Percentiles rank a stretch among this genome's conserved stretches.
These are phyloP conservation scores for Rasamsonia emersonii DNA, from an alignment of 2,329 filamentous ascomycete genomes.

Conservation along the genomic window DNA sequence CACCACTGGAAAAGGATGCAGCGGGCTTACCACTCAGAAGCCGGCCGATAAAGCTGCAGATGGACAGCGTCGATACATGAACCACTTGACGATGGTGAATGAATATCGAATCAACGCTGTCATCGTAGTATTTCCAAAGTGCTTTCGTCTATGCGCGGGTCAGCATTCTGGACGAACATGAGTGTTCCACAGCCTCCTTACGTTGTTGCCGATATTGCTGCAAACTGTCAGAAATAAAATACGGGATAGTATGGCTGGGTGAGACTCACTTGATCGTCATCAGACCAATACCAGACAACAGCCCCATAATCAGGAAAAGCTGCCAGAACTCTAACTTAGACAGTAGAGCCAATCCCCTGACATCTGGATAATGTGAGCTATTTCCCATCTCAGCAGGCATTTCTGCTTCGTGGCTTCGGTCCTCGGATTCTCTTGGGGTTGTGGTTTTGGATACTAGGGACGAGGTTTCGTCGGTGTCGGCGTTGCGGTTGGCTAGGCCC, in stretches of 20 bases:
- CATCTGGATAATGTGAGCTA: slow-evolving; percentile 77
- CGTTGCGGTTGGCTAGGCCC: slow-evolving; percentile 14
- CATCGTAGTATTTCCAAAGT: slow-evolving; percentile 79
- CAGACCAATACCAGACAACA: slow-evolving; percentile 85
- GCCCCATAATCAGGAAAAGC: slow-evolving; percentile 74
- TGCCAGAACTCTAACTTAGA: slow-evolving; percentile 78
- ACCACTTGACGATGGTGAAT: slow-evolving; percentile 75
- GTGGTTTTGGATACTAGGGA: slow-evolving; percentile 64
- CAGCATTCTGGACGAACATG: slow-evolving; percentile 1
- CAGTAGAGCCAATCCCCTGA: slow-evolving; percentile 72
- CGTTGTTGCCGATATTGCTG: slow-evolving; percentile 90
- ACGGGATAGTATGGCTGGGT: not conserved
- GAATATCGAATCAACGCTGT: slow-evolving; percentile 61
- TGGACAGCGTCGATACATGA: slow-evolving; percentile 89
- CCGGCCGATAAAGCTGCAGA: slow-evolving; percentile 77
- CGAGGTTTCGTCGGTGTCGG: slow-evolving; percentile 62
- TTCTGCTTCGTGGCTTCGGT: slow-evolving; percentile 40
- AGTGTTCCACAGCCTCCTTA: slow-evolving; percentile 23
- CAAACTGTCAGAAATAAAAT: slow-evolving; percentile 2
- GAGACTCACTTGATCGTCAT: slow-evolving; percentile 93
- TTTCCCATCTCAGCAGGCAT: slow-evolving; percentile 55
- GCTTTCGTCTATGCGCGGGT: slow-evolving; percentile 49
- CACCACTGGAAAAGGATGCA: slow-evolving; percentile 10
- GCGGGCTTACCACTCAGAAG: slow-evolving; percentile 58
- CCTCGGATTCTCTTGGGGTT: slow-evolving; percentile 42